Evolutionary conservation across 441 rosid species (phyloP), one percentile per base, ranked within the genome.

Genomic region (Manihot esculenta): DNA sequence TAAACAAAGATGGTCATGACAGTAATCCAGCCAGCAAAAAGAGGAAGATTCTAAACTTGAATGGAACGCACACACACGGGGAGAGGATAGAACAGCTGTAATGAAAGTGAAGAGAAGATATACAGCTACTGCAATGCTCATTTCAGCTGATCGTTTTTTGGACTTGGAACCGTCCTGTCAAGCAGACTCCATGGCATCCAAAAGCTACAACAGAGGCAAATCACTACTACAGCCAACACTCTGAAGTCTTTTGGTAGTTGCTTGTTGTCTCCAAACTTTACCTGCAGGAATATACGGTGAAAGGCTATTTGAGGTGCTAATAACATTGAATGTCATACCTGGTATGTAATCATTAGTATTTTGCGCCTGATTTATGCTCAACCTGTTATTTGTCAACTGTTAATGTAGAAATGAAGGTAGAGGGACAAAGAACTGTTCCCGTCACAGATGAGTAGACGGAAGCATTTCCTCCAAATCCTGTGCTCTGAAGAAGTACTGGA

Each of bases 181-280:
- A 93, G 83, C 7, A 90, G 94, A 13, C 97, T 97, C 97, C 98
- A 93, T n/a, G 98, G 91, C 91, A 93, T 64, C 97, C 98, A 9
- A 93, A 91, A 0, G 94, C 98, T 24, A 86, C 21, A 1, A 91
- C 98, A n/a, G n/a, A 91, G 83, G 79, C 98, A 93, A 6, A 91
- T 74, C 79, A 89, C 84, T 0, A 74, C 66, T 44, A 93, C 97
- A 15, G 91, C 90, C 58, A 86, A 21, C 7, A 82, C 72, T 17
- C 93, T 86, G 80, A 80, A 86, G 10, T 82, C 84, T 81, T 86
- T 87, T 18, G 96, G 77, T 38, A 93, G 82, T 17, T 77, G 85
- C 79, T 86, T 80, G 48, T 77, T 79, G 69, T 85, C 78, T 33
- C 90, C 91, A 17, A 91, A 83, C 66, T 89, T 89, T 50, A 87